Conservation (phyloP, 2,329 filamentous ascomycete species). For the Fusarium longipes region DNA sequence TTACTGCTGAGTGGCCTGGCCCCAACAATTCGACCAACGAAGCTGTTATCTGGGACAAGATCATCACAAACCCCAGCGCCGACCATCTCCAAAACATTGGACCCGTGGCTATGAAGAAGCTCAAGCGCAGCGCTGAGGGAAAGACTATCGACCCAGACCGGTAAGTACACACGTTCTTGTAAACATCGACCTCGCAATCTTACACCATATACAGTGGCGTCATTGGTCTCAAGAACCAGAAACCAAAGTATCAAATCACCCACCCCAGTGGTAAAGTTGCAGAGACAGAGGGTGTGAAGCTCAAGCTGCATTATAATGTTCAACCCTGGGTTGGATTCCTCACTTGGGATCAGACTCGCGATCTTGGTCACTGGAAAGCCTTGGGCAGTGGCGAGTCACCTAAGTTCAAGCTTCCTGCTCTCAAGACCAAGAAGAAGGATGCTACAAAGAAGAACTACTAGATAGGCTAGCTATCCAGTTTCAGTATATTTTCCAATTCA, state of each 20-base stretch:
- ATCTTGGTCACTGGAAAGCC: conserved; percentile 72
- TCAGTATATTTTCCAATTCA: conserved; percentile 21
- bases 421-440: conserved; percentile 68
- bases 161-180: conserved; percentile 50
- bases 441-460: conserved; percentile 39
- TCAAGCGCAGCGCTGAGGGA: conserved; percentile 67
- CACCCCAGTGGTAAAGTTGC: conserved; percentile 85
- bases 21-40: conserved; percentile 65
- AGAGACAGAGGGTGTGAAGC: conserved; percentile 75
- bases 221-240: conserved; percentile 82
- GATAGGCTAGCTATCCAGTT: not conserved
- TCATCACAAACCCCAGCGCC: conserved; percentile 81
- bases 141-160: conserved; percentile 70
- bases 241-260: conserved; percentile 96
- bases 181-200: conserved; percentile 4
- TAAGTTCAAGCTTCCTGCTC: conserved; percentile 70
- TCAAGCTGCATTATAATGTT: conserved; percentile 93
- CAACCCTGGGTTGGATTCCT: conserved; percentile 95
- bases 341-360: conserved; percentile 77
- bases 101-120: conserved; percentile 70
- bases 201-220: conserved; percentile 66
- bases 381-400: conserved; percentile 73
- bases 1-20: conserved; percentile 79
- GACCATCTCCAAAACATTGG: conserved; percentile 71
- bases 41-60: conserved; percentile 94